Base-by-base conservation (phyloP, 2,329 filamentous ascomycete species). In the Sporothrix pseudoabietina region DNA sequence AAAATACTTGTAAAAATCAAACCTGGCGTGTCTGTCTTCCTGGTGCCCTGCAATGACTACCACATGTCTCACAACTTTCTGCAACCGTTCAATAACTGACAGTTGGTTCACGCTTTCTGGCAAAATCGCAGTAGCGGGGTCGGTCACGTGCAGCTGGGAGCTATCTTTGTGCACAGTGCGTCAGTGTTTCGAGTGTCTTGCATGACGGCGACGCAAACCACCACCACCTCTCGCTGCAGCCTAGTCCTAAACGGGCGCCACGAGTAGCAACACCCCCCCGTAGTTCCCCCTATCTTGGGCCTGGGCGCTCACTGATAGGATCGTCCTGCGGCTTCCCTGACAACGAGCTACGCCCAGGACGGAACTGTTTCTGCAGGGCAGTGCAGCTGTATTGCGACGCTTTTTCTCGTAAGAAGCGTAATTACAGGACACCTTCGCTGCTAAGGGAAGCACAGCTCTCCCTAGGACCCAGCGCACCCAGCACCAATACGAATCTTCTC, bases 271-370 rank as follows among this genome's bases (percentile, higher is more conserved):
- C n/a, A 65, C n/a, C 9, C 61, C 59, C 59, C 12, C n/a, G 10
- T 26, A 26, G n/a, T 16, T 16, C 41, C 65, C 30, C 47, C 65
- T 69, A 69, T 54, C 65, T 44, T 30, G 61, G n/a, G 41, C 63
- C 54, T 63, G 41, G 55, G 69, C 52, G 26, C 57, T 55, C 57
- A 71, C 69, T 73, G 71, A 71, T 47, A 74, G 71, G 71, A 57
- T 59, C 55, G 41, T n/a, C 49, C 32, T 14, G 32, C 39, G 22
- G 70, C 70, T 72, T 74, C 70, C 73, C 63, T 63, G 73, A 72
- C 73, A 74, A 74, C 73, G 49, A 71, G 52, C 68, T 47, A 55
- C 54, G 55, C 57, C 66, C 39, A 66, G 19, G 41, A 41, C 35
- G 26, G 59, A n/a, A n/a, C 26, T n/a, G 26, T 16, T 12, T 35